Evolutionary conservation across 2,329 filamentous ascomycete species (phyloP), one percentile per base, ranked within the genome.

Genomic region (Metarhizium brunneum): DNA sequence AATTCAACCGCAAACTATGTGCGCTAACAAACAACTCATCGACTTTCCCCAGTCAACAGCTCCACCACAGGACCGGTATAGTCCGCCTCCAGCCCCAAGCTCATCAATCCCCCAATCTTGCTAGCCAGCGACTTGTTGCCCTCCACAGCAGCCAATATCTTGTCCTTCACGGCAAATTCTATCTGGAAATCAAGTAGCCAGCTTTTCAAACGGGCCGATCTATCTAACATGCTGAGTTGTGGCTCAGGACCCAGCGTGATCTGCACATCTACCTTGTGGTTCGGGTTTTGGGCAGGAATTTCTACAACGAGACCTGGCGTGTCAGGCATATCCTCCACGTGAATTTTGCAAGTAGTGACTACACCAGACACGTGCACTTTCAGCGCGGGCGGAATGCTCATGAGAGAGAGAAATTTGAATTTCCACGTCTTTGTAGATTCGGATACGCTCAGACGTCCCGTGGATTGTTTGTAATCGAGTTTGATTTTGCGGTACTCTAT

Each of bases 171-270:
- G 16, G 16, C 42, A n/a, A 57, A 54, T 2, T 49, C 40, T 32
- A 57, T 51, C 32, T 57, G 55, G n/a, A 50, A 42, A 10, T 35
- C 42, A 35, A 57, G 25, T 4, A 57, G 36, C 43, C 52, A 54
- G 4, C 16, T 43, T 4, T 48, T 47, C 48, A 57, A 35, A 16
- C 32, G 42, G 8, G n/a, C 25, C 32, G 25, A 25, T 42, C 4
- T 51, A 18, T 54, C 47, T 38, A 47, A 30, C 13, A 38, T 29
- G n/a, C 50, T n/a, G 2, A 56, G 47, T 30, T 56, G 45, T 13
- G 51, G 50, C 10, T 53, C 51, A n/a, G 50, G 25, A 6, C 51
- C 47, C 5, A 54, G 43, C 6, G n/a, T 54, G 32, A 56, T 50
- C 6, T 40, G 50, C 11, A 50, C 13, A 10, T 49, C 54, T 3